Evolutionary conservation across 768 basidiomycete species (phyloP).

Genomic region (Tephrocybe sp.): DNA sequence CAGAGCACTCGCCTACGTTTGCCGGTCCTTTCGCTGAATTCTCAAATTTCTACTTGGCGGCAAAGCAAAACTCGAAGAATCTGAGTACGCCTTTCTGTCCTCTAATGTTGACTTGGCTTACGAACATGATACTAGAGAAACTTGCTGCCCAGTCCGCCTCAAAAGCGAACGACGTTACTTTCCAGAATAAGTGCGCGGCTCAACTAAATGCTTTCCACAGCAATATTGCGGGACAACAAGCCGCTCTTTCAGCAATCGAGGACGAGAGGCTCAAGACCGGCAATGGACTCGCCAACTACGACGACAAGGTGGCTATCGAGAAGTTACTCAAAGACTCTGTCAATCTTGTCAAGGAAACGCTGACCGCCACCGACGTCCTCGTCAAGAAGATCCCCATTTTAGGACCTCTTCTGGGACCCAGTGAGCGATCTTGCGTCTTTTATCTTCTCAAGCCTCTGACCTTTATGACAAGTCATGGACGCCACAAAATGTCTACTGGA

Average conservation of each 20-base stretch:
- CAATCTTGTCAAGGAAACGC: slow-evolving; percentile 46
- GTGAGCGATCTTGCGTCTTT: slow-evolving; percentile 35
- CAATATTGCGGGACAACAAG: slow-evolving; percentile 31
- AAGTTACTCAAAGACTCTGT: slow-evolving; percentile 47
- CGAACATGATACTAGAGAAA: slow-evolving; percentile 22
- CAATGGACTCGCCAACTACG: slow-evolving; percentile 54
- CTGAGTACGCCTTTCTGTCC: slow-evolving; percentile 27
- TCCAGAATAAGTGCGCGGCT: slow-evolving; percentile 36
- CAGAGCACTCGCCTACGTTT: neutral
- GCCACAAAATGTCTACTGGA: slow-evolving; percentile 63
- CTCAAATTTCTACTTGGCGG: slow-evolving; percentile 8
- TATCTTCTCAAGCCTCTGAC: neutral
- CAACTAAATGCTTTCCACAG: slow-evolving; percentile 34
- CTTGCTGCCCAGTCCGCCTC: slow-evolving; percentile 33
- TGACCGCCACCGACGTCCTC: slow-evolving; percentile 32
- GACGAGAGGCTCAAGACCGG: slow-evolving; percentile 34
- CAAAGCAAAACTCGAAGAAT: slow-evolving; percentile 18
- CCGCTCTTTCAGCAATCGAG: slow-evolving; percentile 24
- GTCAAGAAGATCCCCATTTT: slow-evolving; percentile 42
- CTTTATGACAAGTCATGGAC: slow-evolving; percentile 46
- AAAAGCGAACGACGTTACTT: slow-evolving; percentile 28
- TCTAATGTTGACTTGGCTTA: neutral
- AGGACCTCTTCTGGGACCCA: slow-evolving; percentile 52
- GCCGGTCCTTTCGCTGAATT: slow-evolving; percentile 5
- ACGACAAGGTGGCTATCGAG: slow-evolving; percentile 43